Evolutionary conservation across 768 basidiomycete species (phyloP).

Genomic region (Termitomyces sp.): DNA sequence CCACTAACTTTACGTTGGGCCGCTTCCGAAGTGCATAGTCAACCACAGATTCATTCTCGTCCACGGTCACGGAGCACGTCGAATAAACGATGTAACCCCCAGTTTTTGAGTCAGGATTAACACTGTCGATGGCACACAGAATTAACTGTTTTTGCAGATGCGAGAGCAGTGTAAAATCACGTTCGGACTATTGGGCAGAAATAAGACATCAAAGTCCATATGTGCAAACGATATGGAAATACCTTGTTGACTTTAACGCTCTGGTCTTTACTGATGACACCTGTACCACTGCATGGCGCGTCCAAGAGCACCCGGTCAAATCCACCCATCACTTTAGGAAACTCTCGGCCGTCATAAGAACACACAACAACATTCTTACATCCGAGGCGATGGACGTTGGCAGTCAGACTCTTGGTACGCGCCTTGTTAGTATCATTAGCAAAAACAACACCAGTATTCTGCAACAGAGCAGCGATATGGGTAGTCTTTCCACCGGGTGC

Average conservation of each 20-base stretch:
- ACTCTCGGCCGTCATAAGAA: conserved; percentile 95
- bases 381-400: conserved; percentile 93
- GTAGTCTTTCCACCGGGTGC: conserved; percentile 98
- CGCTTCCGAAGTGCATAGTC: conserved; percentile 96
- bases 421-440: conserved; percentile 96
- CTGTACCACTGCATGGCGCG: conserved; percentile 97
- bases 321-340: conserved; percentile 98
- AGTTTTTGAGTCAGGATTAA: conserved; percentile 81
- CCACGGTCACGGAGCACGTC: conserved; percentile 96
- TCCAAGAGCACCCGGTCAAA: conserved; percentile 97
- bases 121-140: conserved; percentile 95
- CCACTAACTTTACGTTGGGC: conserved; percentile 87
- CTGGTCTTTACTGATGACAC: conserved; percentile 96
- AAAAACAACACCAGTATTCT: conserved; percentile 97
- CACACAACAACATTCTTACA: conserved; percentile 98
- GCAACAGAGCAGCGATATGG: conserved; percentile 93
- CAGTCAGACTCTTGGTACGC: conserved; percentile 92
- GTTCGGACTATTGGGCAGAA: conserved; percentile 59
- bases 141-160: conserved; percentile 98
- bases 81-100: conserved; percentile 97
- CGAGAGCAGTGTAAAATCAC: conserved; percentile 93
- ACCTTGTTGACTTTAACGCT: conserved; percentile 99
- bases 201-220: neutral
- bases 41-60: conserved; percentile 97
- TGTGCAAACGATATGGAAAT: conserved; percentile 7